Conservation (phyloP, 768 basidiomycete genomes). For the Amanita phalloides region DNA sequence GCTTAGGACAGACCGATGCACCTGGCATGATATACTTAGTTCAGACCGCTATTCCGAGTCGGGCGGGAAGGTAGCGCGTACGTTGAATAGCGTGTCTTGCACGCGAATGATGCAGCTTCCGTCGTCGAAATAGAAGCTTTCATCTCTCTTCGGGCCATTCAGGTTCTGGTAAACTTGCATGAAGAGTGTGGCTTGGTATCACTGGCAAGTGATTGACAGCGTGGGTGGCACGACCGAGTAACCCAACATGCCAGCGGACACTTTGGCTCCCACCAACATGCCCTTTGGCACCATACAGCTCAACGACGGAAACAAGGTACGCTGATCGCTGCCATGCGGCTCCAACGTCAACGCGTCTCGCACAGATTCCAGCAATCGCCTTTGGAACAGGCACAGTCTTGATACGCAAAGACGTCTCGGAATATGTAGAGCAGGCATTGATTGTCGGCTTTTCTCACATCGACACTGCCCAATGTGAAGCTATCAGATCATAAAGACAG, state of each 20-base stretch:
- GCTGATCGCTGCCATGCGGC: neutral
- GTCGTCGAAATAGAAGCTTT: constrained; percentile 53
- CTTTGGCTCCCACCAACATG: constrained; percentile 16
- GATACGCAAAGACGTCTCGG: constrained; percentile 37
- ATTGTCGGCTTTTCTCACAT: constrained; percentile 53
- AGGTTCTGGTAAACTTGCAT: neutral
- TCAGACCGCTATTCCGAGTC: constrained; percentile 2
- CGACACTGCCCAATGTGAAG: constrained; percentile 48
- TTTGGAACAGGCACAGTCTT: constrained; percentile 47
- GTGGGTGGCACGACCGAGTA: neutral
- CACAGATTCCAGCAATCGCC: constrained; percentile 49
- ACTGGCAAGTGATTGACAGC: neutral
- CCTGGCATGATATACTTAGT: constrained; percentile 19
- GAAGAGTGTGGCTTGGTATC: neutral
- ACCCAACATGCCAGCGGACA: neutral
- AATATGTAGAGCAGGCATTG: constrained; percentile 45
- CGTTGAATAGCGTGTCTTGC: constrained; percentile 59
- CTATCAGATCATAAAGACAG: neutral
- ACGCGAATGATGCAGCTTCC: constrained; percentile 61
- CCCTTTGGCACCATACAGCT: constrained; percentile 26
- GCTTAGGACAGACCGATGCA: constrained; percentile 50
- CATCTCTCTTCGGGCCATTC: constrained; percentile 24
- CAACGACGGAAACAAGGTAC: constrained; percentile 30
- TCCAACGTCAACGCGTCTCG: neutral
- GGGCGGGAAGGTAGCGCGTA: constrained; percentile 17